Base-by-base conservation (phyloP, 352 stramenopile genomes). In the Phytophthora crassamura region DNA sequence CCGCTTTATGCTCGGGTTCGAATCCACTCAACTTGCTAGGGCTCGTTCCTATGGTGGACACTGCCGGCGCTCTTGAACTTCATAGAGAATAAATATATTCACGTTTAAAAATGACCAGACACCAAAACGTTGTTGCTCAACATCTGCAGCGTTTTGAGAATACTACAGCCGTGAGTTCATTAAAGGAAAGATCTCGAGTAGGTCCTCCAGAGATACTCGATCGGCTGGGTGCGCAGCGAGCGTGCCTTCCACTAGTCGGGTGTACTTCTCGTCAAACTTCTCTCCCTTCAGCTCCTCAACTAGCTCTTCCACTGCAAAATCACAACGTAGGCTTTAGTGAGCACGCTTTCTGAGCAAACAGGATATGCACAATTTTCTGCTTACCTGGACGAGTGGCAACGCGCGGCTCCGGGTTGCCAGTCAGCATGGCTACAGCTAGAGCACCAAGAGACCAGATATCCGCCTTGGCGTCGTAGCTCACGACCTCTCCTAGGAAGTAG, bases 381-480 rank as follows among this genome's bases (percentile, higher is more conserved):
- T 36, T 72, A 90, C 81, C 59, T 72, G 79, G 77, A 47, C 84
- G 75, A 30, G 80, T 91, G 5, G 81, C 84, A 9, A 94, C 82
- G 40, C 74, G 78, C 4, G 84, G 86, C 64, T 94, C 86, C 0
- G 75, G 67, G 32, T 88, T 68, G 0, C 86, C 86, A 7, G 72
- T 84, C 22, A 93, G 55, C 77, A 94, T 90, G 3, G 82, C 84
- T 11, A 91, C 73, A 14, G 80, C 82, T 15, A 93, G 59, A 41
- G 77, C 86, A n/a, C 86, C 86, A 3, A 94, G 80, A 18, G 84
- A 93, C 84, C 86, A 94, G 51, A 93, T 79, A 45, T 94, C 86
- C 22, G 84, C 86, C 25, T 77, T 78, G 50, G 69, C 56, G 39
- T 92, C 77, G 63, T 93, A 94, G 35, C 72, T 84, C 42, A 93